phyloP scores from a whole-genome alignment of 2,329 filamentous ascomycete genomes.

The Fusarium buxicola region DNA sequence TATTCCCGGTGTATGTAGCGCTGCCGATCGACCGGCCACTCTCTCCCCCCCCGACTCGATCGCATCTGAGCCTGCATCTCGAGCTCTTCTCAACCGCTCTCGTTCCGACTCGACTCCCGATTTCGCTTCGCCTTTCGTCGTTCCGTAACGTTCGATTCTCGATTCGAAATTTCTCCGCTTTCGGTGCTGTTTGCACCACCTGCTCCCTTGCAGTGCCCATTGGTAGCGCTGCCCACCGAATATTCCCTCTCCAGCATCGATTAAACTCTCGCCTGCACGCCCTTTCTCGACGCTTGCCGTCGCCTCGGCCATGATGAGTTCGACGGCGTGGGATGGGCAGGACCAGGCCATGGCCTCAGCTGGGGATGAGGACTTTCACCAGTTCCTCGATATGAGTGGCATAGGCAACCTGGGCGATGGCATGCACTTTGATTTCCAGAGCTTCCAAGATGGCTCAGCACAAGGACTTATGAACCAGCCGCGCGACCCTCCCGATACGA shows the following conservation, averaged over 20 bases:
- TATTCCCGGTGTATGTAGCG: conserved; percentile 32
- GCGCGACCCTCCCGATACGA: conserved; percentile 49
- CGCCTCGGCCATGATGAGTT: conserved; percentile 61
- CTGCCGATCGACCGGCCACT: conserved; percentile 29
- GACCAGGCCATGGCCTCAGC: conserved; percentile 65
- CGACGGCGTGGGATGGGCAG: conserved; percentile 66
- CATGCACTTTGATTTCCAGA: conserved; percentile 70
- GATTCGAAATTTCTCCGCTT: conserved; percentile 11
- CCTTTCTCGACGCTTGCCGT: conserved; percentile 26
- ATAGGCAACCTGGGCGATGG: conserved; percentile 65
- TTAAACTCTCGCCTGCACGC: conserved; percentile 19
- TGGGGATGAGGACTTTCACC: conserved; percentile 71
- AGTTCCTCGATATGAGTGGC: conserved; percentile 71
- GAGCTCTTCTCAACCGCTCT: conserved; percentile 19
- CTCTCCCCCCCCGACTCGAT: conserved; percentile 18
- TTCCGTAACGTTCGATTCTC: neutral
- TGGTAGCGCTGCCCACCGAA: conserved; percentile 18
- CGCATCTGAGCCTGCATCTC: conserved; percentile 28
- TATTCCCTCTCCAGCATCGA: conserved; percentile 27
- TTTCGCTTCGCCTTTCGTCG: conserved; percentile 9
- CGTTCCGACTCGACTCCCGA: conserved; percentile 9
- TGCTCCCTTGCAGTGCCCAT: conserved; percentile 13
- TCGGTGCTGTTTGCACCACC: conserved; percentile 28
- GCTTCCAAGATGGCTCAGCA: conserved; percentile 59
- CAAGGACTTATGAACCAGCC: conserved; percentile 48